Percentiles rank a stretch among this genome's conserved stretches.
These are phyloP conservation scores for Fragaria nilgerrensis DNA, from an alignment of 306 rosid genomes.

Conservation along the genomic window DNA sequence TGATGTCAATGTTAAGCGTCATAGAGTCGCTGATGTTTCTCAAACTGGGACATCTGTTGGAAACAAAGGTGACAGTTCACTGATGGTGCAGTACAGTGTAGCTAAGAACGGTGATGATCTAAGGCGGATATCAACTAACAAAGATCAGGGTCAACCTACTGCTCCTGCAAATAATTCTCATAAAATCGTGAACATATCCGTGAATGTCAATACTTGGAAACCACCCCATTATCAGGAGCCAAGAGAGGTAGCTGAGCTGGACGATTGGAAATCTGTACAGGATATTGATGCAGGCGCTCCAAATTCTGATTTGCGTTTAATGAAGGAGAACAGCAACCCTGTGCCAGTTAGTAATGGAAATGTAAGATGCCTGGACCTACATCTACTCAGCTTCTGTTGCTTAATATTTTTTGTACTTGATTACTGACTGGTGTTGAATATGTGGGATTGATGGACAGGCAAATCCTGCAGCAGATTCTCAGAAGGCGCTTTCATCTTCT, in stretches of 20 bases:
- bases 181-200: conserved; percentile 60
- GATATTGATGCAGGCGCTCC: conserved; percentile 36
- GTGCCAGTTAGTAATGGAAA: conserved; percentile 47
- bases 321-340: conserved; percentile 42
- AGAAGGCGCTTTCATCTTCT: conserved; percentile 42
- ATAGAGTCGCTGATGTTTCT: conserved; percentile 43
- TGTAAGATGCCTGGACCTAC: conserved; percentile 43
- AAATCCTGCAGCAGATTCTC: conserved; percentile 45
- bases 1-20: conserved; percentile 43
- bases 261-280: conserved; percentile 38
- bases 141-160: conserved; percentile 45
- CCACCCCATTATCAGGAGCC: conserved; percentile 58
- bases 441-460: conserved; percentile 38
- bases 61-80: conserved; percentile 45
- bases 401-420: conserved; percentile 2
- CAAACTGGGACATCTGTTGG: conserved; percentile 49
- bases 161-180: conserved; percentile 48
- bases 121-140: conserved; percentile 34
- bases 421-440: conserved; percentile 13
- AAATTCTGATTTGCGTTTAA: conserved; percentile 41
- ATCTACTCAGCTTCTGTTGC: not conserved
- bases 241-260: conserved; percentile 46
- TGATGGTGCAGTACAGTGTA: conserved; percentile 44
- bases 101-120: conserved; percentile 47
- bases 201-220: conserved; percentile 72